phyloP scores from a whole-genome alignment of 805 yeast genomes.

The Ogataea parapolymorpha region DNA sequence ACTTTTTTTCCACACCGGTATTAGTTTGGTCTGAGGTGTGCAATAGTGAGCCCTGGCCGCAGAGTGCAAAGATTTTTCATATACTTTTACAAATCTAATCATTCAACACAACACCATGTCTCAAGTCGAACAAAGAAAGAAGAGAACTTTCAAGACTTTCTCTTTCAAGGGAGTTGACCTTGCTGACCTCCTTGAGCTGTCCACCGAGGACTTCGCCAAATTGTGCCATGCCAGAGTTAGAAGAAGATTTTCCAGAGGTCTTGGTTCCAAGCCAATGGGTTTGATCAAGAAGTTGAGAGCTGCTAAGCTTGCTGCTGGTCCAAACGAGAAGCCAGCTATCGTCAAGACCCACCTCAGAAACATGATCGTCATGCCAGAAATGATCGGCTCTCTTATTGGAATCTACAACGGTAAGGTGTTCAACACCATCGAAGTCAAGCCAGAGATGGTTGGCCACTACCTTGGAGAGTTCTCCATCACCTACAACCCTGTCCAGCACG shows the following conservation, averaged over 20 bases:
- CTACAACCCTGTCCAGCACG: slow-evolving; percentile 99
- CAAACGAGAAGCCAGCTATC: slow-evolving; percentile 93
- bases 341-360: slow-evolving; percentile 99
- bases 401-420: slow-evolving; percentile 99
- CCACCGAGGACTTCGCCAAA: slow-evolving; percentile 95
- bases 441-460: slow-evolving; percentile 99
- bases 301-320: slow-evolving; percentile 86
- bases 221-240: slow-evolving; percentile 98
- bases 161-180: slow-evolving; percentile 99
- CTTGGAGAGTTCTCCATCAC: slow-evolving; percentile 99
- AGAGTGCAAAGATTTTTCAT: slow-evolving; percentile 12
- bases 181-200: slow-evolving; percentile 86
- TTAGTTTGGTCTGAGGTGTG: slow-evolving; percentile 7
- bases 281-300: slow-evolving; percentile 96
- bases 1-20: not conserved
- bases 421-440: slow-evolving; percentile 98
- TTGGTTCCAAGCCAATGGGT: slow-evolving; percentile 91
- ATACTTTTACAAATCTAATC: slow-evolving; percentile 4
- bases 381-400: slow-evolving; percentile 98
- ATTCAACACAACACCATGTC: slow-evolving; percentile 23
- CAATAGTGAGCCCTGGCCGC: slow-evolving; percentile 6
- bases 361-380: slow-evolving; percentile 98
- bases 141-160: slow-evolving; percentile 94
- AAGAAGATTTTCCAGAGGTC: slow-evolving; percentile 99
- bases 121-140: slow-evolving; percentile 59